Conservation (phyloP, 495 filamentous ascomycete genomes). For the Aspergillus ellipticus region DNA sequence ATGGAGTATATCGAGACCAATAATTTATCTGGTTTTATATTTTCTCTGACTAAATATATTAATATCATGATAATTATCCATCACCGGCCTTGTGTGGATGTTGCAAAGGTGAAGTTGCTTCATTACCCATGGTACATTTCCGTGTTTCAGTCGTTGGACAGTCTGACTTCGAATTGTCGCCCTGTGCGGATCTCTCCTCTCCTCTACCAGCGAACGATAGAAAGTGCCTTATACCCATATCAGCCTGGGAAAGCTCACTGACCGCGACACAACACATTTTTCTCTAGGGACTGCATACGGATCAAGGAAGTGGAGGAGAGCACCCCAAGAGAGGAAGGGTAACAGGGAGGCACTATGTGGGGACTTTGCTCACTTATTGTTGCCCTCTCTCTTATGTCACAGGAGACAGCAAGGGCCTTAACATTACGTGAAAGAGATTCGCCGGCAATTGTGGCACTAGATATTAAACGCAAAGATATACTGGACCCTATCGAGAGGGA, state of each 20-base stretch:
- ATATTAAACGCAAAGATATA: constrained; percentile 36
- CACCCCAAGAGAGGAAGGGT: not conserved
- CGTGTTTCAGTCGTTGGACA: not conserved
- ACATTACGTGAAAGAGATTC: constrained; percentile 30
- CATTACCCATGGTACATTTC: not conserved
- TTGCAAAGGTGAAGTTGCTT: not conserved
- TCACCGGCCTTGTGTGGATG: not conserved
- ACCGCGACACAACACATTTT: not conserved
- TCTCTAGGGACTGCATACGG: no score
- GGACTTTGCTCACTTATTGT: not conserved
- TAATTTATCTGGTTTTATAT: not conserved
- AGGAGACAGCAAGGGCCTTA: constrained; percentile 16
- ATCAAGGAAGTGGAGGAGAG: not conserved
- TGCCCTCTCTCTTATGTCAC: constrained; percentile 14
- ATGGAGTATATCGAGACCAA: not conserved
- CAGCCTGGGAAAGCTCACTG: not conserved
- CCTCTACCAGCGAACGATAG: no score
- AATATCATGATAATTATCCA: not conserved
- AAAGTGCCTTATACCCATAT: no score
- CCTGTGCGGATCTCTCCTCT: no score
- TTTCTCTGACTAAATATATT: not conserved
- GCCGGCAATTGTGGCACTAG: constrained; percentile 36
- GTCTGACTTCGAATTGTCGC: not conserved
- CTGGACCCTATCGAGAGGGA: constrained; percentile 32
- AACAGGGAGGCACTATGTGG: not conserved